Conservation (phyloP, 2,329 filamentous ascomycete species). For the Aspergillus proliferans region DNA sequence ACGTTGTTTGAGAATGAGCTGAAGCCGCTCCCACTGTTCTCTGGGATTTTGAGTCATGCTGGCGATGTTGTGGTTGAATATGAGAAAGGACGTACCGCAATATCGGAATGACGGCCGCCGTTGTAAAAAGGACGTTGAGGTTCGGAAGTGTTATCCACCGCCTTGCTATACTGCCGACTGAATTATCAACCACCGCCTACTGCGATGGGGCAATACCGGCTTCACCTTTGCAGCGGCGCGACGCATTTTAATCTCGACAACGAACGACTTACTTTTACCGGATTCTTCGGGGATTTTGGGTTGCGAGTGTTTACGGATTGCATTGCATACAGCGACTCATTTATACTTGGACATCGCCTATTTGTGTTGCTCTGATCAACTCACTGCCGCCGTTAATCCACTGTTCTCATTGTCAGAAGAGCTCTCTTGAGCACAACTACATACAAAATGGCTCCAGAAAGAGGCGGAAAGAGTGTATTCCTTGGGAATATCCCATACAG, state of each 20-base stretch:
- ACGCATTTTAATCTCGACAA: background rate
- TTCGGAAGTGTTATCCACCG: background rate
- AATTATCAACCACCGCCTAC: background rate
- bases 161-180: background rate
- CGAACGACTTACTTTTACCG: background rate
- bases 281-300: background rate
- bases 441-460: slow-evolving; percentile 38
- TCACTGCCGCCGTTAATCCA: background rate
- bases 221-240: slow-evolving; percentile 1
- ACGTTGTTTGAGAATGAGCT: slow-evolving; percentile 54
- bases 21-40: slow-evolving; percentile 61
- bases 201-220: slow-evolving; percentile 11
- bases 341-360: too few relatives aligned
- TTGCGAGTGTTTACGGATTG: background rate
- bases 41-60: slow-evolving; percentile 52
- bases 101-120: slow-evolving; percentile 17
- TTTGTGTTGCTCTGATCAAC: too few relatives aligned
- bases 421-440: background rate
- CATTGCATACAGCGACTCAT: too few relatives aligned
- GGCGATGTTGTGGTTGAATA: slow-evolving; percentile 4
- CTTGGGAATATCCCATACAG: slow-evolving; percentile 60
- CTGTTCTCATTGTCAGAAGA: background rate
- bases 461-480: slow-evolving; percentile 42
- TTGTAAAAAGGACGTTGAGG: slow-evolving; percentile 1
- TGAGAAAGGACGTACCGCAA: slow-evolving; percentile 13